Percentiles rank a stretch among this genome's conserved stretches.
Conservation (phyloP, 306 rosid species). For the Pyrus betulifolia region DNA sequence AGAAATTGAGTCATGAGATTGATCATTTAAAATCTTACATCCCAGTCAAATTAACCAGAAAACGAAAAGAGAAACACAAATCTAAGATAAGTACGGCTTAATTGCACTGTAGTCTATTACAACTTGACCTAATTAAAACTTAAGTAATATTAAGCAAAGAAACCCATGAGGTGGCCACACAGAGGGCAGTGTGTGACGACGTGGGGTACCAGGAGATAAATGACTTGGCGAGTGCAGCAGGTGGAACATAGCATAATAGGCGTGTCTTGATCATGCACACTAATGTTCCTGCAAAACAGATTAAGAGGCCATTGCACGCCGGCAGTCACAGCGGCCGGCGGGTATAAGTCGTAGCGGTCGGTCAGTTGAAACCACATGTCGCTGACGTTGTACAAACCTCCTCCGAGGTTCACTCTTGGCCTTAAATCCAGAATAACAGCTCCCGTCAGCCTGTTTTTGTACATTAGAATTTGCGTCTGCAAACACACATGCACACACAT, state of each 20-base stretch:
- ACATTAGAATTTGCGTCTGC: background rate
- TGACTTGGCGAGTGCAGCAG: background rate
- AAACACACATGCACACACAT: too few species aligned
- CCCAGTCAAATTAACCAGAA: too few species aligned
- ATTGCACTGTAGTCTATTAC: too few species aligned
- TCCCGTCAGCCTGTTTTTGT: background rate
- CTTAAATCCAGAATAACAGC: background rate
- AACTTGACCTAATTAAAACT: too few species aligned
- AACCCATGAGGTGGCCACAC: background rate
- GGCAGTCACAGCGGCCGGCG: too few species aligned
- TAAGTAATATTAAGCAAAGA: background rate
- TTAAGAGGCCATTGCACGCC: background rate
- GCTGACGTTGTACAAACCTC: background rate
- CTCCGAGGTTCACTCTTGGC: constrained; percentile 2
- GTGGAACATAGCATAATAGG: background rate
- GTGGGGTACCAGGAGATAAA: constrained; percentile 1
- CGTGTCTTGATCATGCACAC: background rate
- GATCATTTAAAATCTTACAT: too few species aligned
- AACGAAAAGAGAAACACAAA: too few species aligned
- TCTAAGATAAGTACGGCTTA: too few species aligned
- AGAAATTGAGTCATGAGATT: too few species aligned
- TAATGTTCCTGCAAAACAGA: background rate
- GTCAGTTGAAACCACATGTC: background rate
- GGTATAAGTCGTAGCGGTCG: background rate
- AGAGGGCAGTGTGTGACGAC: background rate